A percentile compares a stretch with the other conserved stretches of the same genome.
Evolutionary conservation across 495 filamentous ascomycete genomes (phyloP).

Genomic region (Penicillium pancosmium): DNA sequence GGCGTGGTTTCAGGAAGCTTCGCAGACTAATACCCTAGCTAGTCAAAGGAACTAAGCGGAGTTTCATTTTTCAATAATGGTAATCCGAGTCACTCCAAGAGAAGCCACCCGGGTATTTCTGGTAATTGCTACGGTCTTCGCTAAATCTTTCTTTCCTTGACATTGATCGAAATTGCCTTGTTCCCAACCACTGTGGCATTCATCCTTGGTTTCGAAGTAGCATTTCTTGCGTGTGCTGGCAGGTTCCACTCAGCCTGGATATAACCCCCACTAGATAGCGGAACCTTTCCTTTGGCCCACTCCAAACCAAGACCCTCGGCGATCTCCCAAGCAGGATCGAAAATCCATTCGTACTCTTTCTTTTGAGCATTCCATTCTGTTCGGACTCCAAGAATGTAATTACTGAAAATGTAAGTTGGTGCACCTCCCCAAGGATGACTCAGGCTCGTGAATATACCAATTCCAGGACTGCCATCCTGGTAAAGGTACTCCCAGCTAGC

Average conservation of each 20-base stretch:
- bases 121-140: too few species aligned
- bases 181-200: constrained; percentile 18
- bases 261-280: constrained; percentile 10
- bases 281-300: constrained; percentile 21
- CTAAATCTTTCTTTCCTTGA: neutral
- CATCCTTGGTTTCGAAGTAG: neutral
- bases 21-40: too few species aligned
- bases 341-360: constrained; percentile 13
- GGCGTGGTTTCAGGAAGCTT: neutral
- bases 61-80: too few species aligned
- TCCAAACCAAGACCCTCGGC: constrained; percentile 13
- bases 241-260: constrained; percentile 16
- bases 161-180: constrained; percentile 24
- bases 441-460: constrained; percentile 36
- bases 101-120: too few species aligned
- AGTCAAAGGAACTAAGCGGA: too few species aligned
- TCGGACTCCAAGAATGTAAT: constrained; percentile 27
- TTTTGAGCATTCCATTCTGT: neutral
- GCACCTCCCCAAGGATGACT: constrained; percentile 43
- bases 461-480: constrained; percentile 34
- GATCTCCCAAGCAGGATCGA: constrained; percentile 18
- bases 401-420: constrained; percentile 38
- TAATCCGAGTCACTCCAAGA: too few species aligned
- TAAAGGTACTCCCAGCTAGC: constrained; percentile 42
- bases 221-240: neutral